phyloP scores from a whole-genome alignment of 2,329 filamentous ascomycete genomes.

The Pyrenochaeta sp. region DNA sequence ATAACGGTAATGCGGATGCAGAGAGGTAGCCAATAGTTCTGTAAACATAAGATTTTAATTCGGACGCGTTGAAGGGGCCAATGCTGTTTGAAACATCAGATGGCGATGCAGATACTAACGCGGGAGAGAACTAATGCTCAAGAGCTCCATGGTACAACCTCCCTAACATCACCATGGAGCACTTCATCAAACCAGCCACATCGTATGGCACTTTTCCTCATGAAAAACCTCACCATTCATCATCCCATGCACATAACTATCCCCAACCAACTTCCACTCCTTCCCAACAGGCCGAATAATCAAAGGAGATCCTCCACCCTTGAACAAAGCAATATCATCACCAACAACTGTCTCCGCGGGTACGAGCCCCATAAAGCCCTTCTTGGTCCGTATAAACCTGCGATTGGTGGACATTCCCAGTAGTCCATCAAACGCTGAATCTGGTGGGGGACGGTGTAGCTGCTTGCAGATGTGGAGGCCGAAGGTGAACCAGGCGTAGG shows the following conservation, averaged over 20 bases:
- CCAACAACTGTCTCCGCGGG: slow-evolving; percentile 14
- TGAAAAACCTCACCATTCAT: slow-evolving; percentile 21
- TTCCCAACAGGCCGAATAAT: slow-evolving; percentile 4
- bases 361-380: slow-evolving; percentile 21
- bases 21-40: no score
- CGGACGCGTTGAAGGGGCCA: no score
- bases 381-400: slow-evolving; percentile 18
- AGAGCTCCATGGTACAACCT: no score
- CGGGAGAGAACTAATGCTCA: no score
- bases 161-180: not conserved
- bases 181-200: slow-evolving; percentile 16
- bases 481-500: slow-evolving; percentile 8
- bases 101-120: no score
- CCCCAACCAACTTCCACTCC: slow-evolving; percentile 14
- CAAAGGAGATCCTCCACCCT: slow-evolving; percentile 20
- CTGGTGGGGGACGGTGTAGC: slow-evolving; percentile 7
- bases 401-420: slow-evolving; percentile 16
- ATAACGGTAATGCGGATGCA: no score
- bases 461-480: slow-evolving; percentile 8
- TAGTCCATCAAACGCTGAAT: slow-evolving; percentile 18
- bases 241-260: slow-evolving; percentile 20
- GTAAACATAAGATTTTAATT: no score
- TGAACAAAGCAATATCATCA: slow-evolving; percentile 19
- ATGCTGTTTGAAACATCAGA: no score
- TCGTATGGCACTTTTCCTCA: slow-evolving; percentile 4